Base-by-base conservation (phyloP, 345 rosid genomes). In the Citrus hindsii region DNA sequence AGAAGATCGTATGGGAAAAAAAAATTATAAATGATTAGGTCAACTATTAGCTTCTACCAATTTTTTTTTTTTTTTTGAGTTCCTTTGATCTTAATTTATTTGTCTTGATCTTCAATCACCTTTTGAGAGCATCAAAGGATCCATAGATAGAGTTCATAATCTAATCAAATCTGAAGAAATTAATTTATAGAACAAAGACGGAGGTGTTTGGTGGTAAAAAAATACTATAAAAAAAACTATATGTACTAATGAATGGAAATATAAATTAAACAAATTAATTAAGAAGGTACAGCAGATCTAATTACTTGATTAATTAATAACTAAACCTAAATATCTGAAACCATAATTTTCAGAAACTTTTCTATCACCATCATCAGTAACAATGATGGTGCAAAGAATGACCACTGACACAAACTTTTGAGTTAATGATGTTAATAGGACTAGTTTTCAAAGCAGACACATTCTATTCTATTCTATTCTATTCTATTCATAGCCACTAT, bases 331-430 rank as follows among this genome's bases (percentile, higher is more conserved):
- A 46, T 19, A 69, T 77, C 78, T 67, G 79, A 74, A 78, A 33
- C 32, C 71, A 67, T 58, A 35, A 33, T 79, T 69, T 27, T 32
- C 38, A 76, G 42, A 78, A 48, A 72, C 71, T 71, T 68, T 64
- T 65, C 80, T 56, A 77, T 83, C 89, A 69, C 71, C 76, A 86
- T 83, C 86, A 84, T 82, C 86, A 76, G 79, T 73, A 86, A 79
- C 79, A 85, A 77, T 81, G 80, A 81, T 67, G 55, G 73, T 53
- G 67, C 55, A 66, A 32, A 55, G 48, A 48, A 61, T 67, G 79
- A 35, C 76, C 33, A 51, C 73, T 79, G 83, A 42, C 83, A 59
- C 46, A 51, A 66, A 66, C 62, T 79, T 77, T 30, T 69, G 71
- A 61, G 55, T 76, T 68, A 46, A 30, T 84, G 81, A 82, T 82